Evolutionary conservation across 2,329 filamentous ascomycete genomes (phyloP), one percentile per base, ranked within the genome.

Genomic region (Lachnellula subtilissima): DNA sequence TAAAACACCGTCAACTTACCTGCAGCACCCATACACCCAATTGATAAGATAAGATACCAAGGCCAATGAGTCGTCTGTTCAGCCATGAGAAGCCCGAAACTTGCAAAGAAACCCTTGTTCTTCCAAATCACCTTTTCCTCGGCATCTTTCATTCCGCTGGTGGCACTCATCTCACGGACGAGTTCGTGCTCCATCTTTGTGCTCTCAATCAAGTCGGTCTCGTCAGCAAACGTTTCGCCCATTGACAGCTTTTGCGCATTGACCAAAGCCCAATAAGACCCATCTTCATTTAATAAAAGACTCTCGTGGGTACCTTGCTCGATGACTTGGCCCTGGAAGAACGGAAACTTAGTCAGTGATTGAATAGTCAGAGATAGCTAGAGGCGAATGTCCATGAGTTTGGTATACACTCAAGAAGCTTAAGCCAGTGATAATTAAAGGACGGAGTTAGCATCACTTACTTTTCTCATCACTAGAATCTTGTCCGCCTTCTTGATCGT

Each of bases 401-500:
- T 32, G 28, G 28, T 12, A 12, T 32, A 32, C 28, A 32, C 2
- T 9, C 28, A 32, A 32, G 28, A 8, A 32, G 9, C 28, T 32
- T 12, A 32, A 32, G 11, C 28, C 28, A 32, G 28, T 9, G 28
- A 28, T 3, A 32, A 42, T 1, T 32, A 7, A 54, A 49, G 12
- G 25, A 92, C 92, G 70, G 97, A 96, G 4, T 91, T 89, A 64
- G 97, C 95, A 1, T 92, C 96, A 0, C 93, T 97, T 2, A 91
- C 91, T 63, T 86, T 81, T 49, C 86, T 79, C 51, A 95, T 72
- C 1, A 95, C 90, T 6, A 91, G 76, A 55, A 95, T 95, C 37
- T 84, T 82, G 65, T 95, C 86, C 1, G 90, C 89, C 59, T 87
- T 83, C 69, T 84, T 86, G 64, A 91, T 88, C 0, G 88, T 91